These are phyloP conservation scores for Boeremia exigua DNA, from an alignment of 2,329 filamentous ascomycete genomes.

Conservation along the genomic window DNA sequence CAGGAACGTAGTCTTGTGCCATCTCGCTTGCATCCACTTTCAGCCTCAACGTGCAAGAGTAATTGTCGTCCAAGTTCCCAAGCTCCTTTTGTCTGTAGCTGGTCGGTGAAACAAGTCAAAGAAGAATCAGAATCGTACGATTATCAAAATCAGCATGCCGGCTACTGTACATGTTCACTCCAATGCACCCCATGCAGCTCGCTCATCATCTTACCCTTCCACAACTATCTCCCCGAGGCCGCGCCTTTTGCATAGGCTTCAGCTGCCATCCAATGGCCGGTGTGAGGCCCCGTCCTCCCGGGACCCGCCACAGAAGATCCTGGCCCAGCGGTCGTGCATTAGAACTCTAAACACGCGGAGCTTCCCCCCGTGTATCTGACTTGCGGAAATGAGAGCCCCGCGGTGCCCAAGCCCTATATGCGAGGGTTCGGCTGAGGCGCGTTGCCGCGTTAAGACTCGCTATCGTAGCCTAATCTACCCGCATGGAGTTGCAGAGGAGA, in stretches of 20 bases:
- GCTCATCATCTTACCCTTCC: neutral
- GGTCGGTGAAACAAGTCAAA: too few relatives aligned
- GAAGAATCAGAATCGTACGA: neutral
- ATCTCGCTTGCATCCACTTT: neutral
- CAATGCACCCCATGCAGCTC: neutral
- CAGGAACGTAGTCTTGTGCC: conserved; percentile 18
- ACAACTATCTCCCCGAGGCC: neutral
- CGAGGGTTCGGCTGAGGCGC: neutral
- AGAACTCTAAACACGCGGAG: neutral
- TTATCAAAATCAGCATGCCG: neutral
- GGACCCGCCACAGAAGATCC: neutral
- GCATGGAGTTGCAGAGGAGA: too few relatives aligned
- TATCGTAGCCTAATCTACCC: too few relatives aligned
- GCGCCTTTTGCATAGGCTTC: neutral
- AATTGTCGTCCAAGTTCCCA: neutral
- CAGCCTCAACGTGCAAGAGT: neutral
- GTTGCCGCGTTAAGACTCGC: too few relatives aligned
- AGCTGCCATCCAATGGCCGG: neutral
- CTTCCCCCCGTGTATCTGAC: neutral
- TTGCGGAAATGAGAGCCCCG: neutral
- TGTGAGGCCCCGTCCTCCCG: neutral
- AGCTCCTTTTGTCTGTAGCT: too few relatives aligned
- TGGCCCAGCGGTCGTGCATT: neutral
- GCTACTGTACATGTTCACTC: neutral
- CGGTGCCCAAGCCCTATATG: neutral